These are phyloP conservation scores for Escovopsis sp. DNA, from an alignment of 2,329 filamentous ascomycete species.

Conservation along the genomic window DNA sequence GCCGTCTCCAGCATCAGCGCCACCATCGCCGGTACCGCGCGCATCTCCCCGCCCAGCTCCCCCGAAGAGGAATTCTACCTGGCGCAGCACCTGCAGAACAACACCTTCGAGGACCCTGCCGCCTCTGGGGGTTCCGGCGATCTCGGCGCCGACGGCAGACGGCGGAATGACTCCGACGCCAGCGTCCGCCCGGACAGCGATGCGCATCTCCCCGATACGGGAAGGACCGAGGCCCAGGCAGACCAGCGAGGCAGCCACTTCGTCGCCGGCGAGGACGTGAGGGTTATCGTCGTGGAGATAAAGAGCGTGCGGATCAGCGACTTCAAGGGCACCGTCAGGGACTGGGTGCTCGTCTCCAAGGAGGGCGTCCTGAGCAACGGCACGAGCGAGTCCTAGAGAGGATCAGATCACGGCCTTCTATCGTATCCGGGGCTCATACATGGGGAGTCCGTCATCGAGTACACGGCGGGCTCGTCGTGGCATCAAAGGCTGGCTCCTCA, in stretches of 20 bases:
- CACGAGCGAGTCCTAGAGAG: no score
- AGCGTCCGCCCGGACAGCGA: constrained; percentile 6
- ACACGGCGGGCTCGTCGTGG: no score
- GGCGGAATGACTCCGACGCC: no score
- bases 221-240: constrained; percentile 21
- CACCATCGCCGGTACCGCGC: constrained; percentile 81
- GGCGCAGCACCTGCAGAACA: constrained; percentile 74
- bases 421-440: no score
- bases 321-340: constrained; percentile 85
- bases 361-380: constrained; percentile 2
- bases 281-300: constrained; percentile 76
- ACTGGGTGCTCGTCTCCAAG: constrained; percentile 43
- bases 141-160: no score
- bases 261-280: constrained; percentile 67
- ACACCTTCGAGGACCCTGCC: constrained; percentile 55
- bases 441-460: no score
- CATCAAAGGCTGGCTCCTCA: no score
- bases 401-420: no score
- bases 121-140: no score
- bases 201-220: constrained; percentile 18
- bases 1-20: constrained; percentile 79
- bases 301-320: constrained; percentile 78
- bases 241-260: constrained; percentile 48
- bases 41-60: constrained; percentile 54
- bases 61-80: constrained; percentile 78